A percentile compares a stretch with the other conserved stretches of the same genome.
Conservation (phyloP, 768 basidiomycete species). For the Coprinellus micaceus region DNA sequence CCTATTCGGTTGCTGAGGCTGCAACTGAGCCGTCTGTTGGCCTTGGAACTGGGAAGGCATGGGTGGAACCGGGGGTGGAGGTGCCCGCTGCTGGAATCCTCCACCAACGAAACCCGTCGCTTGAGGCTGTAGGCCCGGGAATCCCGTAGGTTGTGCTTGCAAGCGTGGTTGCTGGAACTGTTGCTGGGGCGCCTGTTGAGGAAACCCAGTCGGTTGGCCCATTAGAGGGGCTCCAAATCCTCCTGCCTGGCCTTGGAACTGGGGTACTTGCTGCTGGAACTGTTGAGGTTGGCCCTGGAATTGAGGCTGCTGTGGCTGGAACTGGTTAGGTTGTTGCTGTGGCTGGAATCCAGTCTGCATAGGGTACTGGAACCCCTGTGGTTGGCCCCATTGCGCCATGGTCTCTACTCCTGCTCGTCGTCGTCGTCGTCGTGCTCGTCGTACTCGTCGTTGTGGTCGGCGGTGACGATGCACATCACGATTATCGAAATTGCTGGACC, state of each 20-base stretch:
- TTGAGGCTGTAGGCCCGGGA: conserved; percentile 36
- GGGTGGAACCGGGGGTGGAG: conserved; percentile 58
- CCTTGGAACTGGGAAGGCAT: conserved; percentile 62
- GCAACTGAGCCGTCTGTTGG: conserved; percentile 38
- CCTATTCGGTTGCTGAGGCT: conserved; percentile 33
- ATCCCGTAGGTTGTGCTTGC: conserved; percentile 53
- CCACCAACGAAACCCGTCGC: conserved; percentile 48
- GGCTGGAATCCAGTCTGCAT: conserved; percentile 65
- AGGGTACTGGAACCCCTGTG: conserved; percentile 68
- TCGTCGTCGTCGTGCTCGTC: conserved; percentile 3
- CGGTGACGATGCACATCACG: background rate
- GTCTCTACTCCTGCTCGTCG: conserved; percentile 20
- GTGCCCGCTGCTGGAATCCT: conserved; percentile 42
- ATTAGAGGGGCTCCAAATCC: conserved; percentile 38
- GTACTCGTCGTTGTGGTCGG: background rate
- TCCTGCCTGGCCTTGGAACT: conserved; percentile 21
- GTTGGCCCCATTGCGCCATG: conserved; percentile 79
- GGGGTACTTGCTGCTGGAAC: conserved; percentile 33
- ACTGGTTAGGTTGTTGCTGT: conserved; percentile 45
- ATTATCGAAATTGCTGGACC: background rate
- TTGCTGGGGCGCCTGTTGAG: conserved; percentile 36
- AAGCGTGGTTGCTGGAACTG: conserved; percentile 41
- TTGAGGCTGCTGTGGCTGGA: conserved; percentile 39
- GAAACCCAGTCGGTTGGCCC: conserved; percentile 63
- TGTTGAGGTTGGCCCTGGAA: conserved; percentile 44